These are phyloP conservation scores for Lipomyces mesembrius DNA, from an alignment of 805 yeast genomes.

Conservation along the genomic window DNA sequence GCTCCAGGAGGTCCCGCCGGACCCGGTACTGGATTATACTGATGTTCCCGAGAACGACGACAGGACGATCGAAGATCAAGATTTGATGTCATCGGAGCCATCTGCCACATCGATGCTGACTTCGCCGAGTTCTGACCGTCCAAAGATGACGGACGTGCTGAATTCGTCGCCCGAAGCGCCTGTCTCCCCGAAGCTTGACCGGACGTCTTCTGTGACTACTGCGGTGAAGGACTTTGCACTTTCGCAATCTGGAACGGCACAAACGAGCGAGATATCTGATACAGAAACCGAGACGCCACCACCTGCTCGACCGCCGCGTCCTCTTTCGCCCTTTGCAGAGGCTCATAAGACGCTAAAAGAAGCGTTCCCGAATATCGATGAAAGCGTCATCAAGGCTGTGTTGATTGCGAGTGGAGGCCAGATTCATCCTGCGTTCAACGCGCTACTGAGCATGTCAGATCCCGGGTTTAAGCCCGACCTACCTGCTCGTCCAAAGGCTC, in stretches of 20 bases:
- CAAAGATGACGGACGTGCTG: slow-evolving; percentile 35
- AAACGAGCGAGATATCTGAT: background rate
- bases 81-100: slow-evolving; percentile 1
- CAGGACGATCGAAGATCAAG: background rate
- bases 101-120: background rate
- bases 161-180: slow-evolving; percentile 31
- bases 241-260: background rate
- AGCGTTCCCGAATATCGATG: slow-evolving; percentile 84
- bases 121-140: slow-evolving; percentile 25
- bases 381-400: slow-evolving; percentile 71
- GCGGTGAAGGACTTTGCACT: background rate
- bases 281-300: slow-evolving; percentile 40
- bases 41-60: background rate
- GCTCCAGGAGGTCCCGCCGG: background rate
- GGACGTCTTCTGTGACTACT: slow-evolving; percentile 3
- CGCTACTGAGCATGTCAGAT: slow-evolving; percentile 77
- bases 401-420: slow-evolving; percentile 83
- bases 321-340: slow-evolving; percentile 61
- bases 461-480: slow-evolving; percentile 36
- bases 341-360: slow-evolving; percentile 68
- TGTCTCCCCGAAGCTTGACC: slow-evolving; percentile 19
- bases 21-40: background rate
- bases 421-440: slow-evolving; percentile 86
- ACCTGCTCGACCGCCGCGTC: slow-evolving; percentile 62
- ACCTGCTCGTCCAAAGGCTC: slow-evolving; percentile 37